These are phyloP conservation scores for Magnolia kwangsiensis DNA, from an alignment of 164 flowering plant species.

Conservation along the genomic window DNA sequence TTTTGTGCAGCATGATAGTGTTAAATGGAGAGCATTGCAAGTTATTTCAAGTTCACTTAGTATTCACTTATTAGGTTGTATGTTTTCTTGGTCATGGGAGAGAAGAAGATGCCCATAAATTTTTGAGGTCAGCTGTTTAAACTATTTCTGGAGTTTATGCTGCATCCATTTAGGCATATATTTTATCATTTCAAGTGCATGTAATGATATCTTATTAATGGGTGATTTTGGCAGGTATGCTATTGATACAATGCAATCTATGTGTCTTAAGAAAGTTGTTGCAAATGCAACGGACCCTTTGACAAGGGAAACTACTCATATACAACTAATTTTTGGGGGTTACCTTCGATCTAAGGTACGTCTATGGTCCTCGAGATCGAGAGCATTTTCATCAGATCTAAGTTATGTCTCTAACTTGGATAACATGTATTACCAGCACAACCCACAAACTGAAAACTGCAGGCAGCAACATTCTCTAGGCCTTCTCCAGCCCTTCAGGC, in stretches of 20 bases:
- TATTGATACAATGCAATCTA: slow-evolving; percentile 81
- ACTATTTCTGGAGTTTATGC: background rate
- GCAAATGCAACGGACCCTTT: slow-evolving; percentile 24
- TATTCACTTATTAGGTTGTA: too few species aligned
- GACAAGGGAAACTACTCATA: slow-evolving; percentile 68
- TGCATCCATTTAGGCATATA: background rate
- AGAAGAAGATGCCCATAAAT: slow-evolving; percentile 91
- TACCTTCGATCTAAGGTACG: slow-evolving; percentile 94
- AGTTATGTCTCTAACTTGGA: too few species aligned
- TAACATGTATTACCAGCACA: too few species aligned
- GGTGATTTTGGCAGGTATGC: slow-evolving; percentile 52
- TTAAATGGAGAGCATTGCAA: too few species aligned
- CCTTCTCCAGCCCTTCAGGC: too few species aligned
- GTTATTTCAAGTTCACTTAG: too few species aligned
- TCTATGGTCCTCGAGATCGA: too few species aligned
- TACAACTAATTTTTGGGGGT: slow-evolving; percentile 90
- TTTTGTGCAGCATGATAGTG: too few species aligned
- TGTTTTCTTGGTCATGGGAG: slow-evolving; percentile 50
- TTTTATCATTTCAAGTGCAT: background rate
- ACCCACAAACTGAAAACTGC: too few species aligned
- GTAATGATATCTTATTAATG: background rate
- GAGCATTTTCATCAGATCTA: too few species aligned
- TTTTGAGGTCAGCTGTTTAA: slow-evolving; percentile 54
- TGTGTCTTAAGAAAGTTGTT: slow-evolving; percentile 66
- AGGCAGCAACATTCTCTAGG: too few species aligned